These are phyloP conservation scores for Candida sojae DNA, from an alignment of 1,139 yeast genomes.

Conservation along the genomic window DNA sequence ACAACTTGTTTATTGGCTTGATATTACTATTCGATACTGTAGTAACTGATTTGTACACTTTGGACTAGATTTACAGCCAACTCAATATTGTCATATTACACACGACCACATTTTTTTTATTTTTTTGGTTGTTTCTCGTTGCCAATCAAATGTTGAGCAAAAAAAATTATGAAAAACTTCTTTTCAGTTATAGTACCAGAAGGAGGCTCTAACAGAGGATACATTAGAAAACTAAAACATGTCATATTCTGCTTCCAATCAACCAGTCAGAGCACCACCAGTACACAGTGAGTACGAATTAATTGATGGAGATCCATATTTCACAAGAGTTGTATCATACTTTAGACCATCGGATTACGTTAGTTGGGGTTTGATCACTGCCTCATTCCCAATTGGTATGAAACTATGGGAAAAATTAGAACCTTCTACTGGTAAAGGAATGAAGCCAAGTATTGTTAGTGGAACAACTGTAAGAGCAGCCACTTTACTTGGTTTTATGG, in stretches of 20 bases:
- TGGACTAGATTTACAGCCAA: neutral
- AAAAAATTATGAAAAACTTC: conserved; percentile 6
- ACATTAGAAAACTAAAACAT: conserved; percentile 16
- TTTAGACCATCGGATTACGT: conserved; percentile 70
- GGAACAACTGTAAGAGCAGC: conserved; percentile 61
- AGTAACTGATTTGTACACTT: too few relatives aligned
- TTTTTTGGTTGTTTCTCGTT: neutral
- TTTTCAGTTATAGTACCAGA: neutral
- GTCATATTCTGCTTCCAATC: conserved; percentile 44
- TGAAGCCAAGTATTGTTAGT: conserved; percentile 54
- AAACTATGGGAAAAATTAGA: conserved; percentile 64
- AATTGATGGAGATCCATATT: conserved; percentile 82
- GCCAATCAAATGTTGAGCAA: conserved; percentile 15
- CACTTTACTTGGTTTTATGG: conserved; percentile 61
- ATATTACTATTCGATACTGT: neutral
- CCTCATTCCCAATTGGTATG: conserved; percentile 63
- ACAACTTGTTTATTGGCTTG: neutral
- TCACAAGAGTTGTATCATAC: conserved; percentile 69
- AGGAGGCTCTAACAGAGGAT: neutral
- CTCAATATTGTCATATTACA: neutral
- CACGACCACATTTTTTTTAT: conserved; percentile 1
- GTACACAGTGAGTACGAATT: conserved; percentile 48
- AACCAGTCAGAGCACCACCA: conserved; percentile 48
- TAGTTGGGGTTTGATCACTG: conserved; percentile 65
- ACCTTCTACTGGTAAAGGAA: conserved; percentile 61